Percentiles rank a stretch among this genome's conserved stretches.
These are phyloP conservation scores for Rhododendron mucronatum DNA, from an alignment of 148 eudicot genomes.

Conservation along the genomic window DNA sequence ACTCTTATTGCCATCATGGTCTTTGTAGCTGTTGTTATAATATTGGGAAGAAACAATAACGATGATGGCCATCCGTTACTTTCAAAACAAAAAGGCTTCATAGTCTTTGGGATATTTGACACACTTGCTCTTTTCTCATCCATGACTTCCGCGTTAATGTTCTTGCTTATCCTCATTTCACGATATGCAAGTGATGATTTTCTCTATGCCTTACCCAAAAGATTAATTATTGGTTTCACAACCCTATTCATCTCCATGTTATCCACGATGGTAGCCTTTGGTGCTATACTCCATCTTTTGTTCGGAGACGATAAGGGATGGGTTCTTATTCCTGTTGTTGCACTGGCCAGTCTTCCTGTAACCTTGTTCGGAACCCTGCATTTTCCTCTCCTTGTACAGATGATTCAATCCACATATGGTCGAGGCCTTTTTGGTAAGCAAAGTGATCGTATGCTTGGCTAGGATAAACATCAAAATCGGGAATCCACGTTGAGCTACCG, in stretches of 20 bases:
- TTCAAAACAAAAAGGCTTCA: background rate
- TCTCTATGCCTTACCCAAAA: background rate
- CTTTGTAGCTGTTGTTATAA: background rate
- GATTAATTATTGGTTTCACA: background rate
- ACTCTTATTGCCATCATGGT: background rate
- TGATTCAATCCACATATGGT: background rate
- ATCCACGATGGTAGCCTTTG: background rate
- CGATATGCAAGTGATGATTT: background rate
- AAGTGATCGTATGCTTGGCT: background rate
- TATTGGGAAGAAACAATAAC: background rate
- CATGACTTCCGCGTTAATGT: background rate
- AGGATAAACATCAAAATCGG: background rate
- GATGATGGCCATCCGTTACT: background rate
- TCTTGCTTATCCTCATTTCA: background rate
- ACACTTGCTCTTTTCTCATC: background rate
- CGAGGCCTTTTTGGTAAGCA: background rate
- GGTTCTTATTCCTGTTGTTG: background rate
- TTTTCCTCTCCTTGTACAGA: background rate
- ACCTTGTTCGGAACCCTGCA: background rate
- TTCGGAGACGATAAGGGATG: background rate
- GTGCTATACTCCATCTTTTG: background rate
- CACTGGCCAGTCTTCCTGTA: background rate
- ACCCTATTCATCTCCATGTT: background rate
- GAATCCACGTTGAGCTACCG: background rate
- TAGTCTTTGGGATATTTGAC: background rate